phyloP scores from a whole-genome alignment of 2,329 filamentous ascomycete genomes.

The Chalara sp. region DNA sequence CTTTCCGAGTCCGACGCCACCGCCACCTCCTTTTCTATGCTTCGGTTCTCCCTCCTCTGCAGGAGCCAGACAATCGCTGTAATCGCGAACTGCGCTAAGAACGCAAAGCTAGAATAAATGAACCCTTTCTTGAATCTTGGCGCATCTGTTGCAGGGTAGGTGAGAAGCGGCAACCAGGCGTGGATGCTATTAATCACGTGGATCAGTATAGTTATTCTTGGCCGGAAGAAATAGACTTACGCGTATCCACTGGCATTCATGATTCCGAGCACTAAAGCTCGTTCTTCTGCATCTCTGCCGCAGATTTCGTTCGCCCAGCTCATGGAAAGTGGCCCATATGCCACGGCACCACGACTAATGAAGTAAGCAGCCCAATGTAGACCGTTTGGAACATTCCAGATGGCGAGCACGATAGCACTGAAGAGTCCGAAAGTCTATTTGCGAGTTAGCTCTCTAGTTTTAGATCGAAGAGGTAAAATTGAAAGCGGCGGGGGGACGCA shows the following conservation, averaged over 20 bases:
- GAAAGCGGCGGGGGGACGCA: not conserved
- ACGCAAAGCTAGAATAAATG: conserved; percentile 27
- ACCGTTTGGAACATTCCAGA: conserved; percentile 41
- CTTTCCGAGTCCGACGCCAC: not conserved
- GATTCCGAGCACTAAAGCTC: conserved; percentile 41
- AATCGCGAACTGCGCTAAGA: conserved; percentile 18
- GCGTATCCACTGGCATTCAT: conserved; percentile 40
- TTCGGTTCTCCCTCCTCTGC: conserved; percentile 10
- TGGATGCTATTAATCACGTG: conserved; percentile 12
- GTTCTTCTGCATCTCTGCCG: conserved; percentile 38
- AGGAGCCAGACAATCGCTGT: conserved; percentile 10
- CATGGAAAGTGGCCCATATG: conserved; percentile 38
- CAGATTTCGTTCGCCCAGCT: conserved; percentile 43
- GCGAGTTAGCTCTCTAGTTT: conserved; percentile 25
- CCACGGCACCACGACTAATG: conserved; percentile 37
- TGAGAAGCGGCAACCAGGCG: conserved; percentile 36
- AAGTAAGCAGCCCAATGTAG: conserved; percentile 59
- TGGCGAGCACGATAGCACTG: conserved; percentile 29
- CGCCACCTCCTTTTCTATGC: not conserved
- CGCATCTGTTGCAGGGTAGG: conserved; percentile 25
- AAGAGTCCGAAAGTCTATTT: conserved; percentile 15
- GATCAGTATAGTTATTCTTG: too few relatives aligned
- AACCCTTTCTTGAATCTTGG: conserved; percentile 36
- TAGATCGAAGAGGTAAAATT: not conserved
- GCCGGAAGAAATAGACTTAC: conserved; percentile 15